These are phyloP conservation scores for Entomortierella chlamydospora DNA, from an alignment of 192 early-diverging fungal genomes.

Conservation along the genomic window DNA sequence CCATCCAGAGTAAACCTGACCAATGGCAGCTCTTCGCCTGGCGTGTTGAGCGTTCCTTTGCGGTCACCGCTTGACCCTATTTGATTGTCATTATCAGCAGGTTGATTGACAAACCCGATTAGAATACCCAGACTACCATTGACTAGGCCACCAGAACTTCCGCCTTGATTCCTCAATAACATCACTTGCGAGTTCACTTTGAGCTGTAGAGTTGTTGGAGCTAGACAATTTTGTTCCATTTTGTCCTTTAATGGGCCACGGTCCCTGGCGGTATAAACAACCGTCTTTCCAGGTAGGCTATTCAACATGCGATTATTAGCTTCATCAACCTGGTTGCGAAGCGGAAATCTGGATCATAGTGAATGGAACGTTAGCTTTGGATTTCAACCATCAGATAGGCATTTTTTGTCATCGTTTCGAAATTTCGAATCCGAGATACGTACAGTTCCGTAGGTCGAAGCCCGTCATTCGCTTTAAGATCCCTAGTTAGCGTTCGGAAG, in stretches of 20 bases:
- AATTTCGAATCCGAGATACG: too few relatives aligned
- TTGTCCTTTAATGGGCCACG: conserved; percentile 28
- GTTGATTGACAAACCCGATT: conserved; percentile 20
- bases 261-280: conserved; percentile 63
- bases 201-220: conserved; percentile 71
- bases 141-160: conserved; percentile 61
- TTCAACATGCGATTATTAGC: conserved; percentile 72
- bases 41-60: conserved; percentile 26
- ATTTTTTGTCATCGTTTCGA: too few relatives aligned
- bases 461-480: conserved; percentile 60
- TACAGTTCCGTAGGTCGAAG: conserved; percentile 79
- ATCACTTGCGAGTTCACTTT: conserved; percentile 87
- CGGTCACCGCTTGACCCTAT: conserved; percentile 6
- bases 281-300: conserved; percentile 57
- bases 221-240: conserved; percentile 66
- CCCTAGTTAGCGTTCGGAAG: conserved; percentile 63
- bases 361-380: too few relatives aligned
- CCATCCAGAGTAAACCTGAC: conserved; percentile 54
- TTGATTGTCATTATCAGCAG: conserved; percentile 26
- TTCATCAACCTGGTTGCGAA: conserved; percentile 80
- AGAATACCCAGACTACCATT: conserved; percentile 81
- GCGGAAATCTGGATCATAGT: conserved; percentile 56
- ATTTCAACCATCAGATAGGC: too few relatives aligned
- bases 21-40: conserved; percentile 39
- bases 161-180: conserved; percentile 77